These are phyloP conservation scores for Setaria italica DNA, from an alignment of 202 grass and related monocot species.

Conservation along the genomic window DNA sequence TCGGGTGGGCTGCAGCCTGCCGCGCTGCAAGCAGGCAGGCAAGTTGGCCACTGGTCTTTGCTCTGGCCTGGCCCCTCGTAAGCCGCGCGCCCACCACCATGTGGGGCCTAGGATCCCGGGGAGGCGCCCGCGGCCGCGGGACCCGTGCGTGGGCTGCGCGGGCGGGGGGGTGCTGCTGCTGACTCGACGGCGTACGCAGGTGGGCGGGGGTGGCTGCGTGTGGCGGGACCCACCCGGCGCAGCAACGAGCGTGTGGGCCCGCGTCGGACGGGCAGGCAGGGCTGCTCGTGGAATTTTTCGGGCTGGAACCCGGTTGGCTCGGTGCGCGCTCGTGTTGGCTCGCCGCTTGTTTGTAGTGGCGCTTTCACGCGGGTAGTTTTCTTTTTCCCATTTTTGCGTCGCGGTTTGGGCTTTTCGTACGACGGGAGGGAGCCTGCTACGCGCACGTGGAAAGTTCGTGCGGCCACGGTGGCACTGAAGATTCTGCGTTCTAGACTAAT, in stretches of 20 bases:
- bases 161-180: no score
- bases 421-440: background rate
- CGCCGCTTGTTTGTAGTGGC: background rate
- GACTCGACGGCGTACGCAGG: no score
- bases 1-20: constrained; percentile 16
- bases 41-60: constrained; percentile 20
- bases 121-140: no score
- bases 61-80: background rate
- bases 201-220: no score
- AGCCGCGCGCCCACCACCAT: background rate
- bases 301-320: background rate
- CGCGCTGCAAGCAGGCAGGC: constrained; percentile 22
- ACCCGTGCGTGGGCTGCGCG: no score
- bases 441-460: background rate
- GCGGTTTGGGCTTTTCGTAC: background rate
- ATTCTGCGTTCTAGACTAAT: constrained; percentile 5
- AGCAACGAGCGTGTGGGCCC: constrained; percentile 20
- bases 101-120: constrained; percentile 1
- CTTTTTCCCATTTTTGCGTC: background rate
- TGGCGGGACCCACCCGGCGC: background rate
- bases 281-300: background rate
- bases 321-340: background rate
- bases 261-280: background rate
- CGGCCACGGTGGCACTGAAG: constrained; percentile 13
- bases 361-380: background rate